phyloP scores from a whole-genome alignment of 2,329 filamentous ascomycete species.

The Phialemoniopsis sp. region DNA sequence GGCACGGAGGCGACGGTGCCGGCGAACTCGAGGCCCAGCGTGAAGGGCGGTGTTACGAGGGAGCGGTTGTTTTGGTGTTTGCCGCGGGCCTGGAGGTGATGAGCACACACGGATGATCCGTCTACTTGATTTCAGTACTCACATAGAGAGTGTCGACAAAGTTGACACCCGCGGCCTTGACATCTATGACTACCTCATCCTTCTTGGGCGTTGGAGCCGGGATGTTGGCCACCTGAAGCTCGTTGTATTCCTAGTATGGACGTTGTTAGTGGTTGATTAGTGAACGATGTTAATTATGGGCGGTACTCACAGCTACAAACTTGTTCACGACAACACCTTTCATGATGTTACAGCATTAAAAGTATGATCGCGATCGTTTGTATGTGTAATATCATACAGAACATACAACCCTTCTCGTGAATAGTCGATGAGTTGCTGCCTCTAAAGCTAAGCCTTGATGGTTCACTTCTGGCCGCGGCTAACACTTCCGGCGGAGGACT shows the following conservation, averaged over 20 bases:
- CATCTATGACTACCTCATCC: constrained; percentile 33
- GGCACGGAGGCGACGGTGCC: constrained; percentile 40
- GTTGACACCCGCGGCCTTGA: constrained; percentile 53
- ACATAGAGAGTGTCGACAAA: constrained; percentile 58
- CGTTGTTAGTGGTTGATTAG: not conserved
- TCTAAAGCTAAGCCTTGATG: too few relatives aligned
- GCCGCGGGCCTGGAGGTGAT: constrained; percentile 35
- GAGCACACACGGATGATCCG: not conserved
- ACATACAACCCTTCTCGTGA: too few relatives aligned
- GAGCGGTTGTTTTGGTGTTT: constrained; percentile 57
- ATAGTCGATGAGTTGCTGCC: too few relatives aligned
- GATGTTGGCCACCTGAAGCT: constrained; percentile 23
- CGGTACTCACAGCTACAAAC: too few relatives aligned
- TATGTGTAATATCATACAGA: too few relatives aligned
- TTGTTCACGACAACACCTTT: too few relatives aligned
- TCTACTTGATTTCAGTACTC: too few relatives aligned
- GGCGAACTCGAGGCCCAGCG: constrained; percentile 56
- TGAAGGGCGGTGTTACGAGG: constrained; percentile 53
- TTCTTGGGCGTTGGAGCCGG: constrained; percentile 24
- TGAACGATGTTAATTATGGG: too few relatives aligned
- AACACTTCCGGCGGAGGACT: too few relatives aligned
- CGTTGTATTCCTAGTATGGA: constrained; percentile 12
- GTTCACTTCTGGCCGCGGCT: too few relatives aligned
- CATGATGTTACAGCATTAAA: too few relatives aligned
- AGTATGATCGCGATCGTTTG: too few relatives aligned